Evolutionary conservation across 768 basidiomycete genomes (phyloP).

Genomic region (Pleurotus tuber-regium): DNA sequence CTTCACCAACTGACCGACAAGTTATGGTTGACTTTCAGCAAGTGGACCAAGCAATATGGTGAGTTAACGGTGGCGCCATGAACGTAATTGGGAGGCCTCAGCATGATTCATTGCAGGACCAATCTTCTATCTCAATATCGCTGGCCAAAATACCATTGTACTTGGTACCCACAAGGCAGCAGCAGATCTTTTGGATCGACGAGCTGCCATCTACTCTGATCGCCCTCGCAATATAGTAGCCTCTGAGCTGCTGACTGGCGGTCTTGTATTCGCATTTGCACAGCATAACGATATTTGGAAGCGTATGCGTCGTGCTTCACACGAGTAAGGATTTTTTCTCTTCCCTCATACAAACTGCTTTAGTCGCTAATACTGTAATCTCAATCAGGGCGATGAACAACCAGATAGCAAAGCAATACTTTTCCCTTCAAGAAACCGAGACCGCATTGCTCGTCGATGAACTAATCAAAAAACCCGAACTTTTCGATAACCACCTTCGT

Average conservation of each 20-base stretch:
- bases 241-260: slow-evolving; percentile 21
- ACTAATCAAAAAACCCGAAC: slow-evolving; percentile 1
- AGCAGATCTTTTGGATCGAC: slow-evolving; percentile 19
- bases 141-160: slow-evolving; percentile 17
- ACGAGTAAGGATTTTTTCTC: slow-evolving; percentile 15
- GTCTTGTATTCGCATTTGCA: slow-evolving; percentile 14
- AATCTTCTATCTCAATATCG: slow-evolving; percentile 15
- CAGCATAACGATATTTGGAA: slow-evolving; percentile 17
- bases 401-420: slow-evolving; percentile 13
- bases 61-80: slow-evolving; percentile 4
- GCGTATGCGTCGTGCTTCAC: slow-evolving; percentile 12
- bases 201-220: slow-evolving; percentile 23
- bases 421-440: slow-evolving; percentile 12
- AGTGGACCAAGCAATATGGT: slow-evolving; percentile 22
- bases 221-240: slow-evolving; percentile 24
- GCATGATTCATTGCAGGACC: slow-evolving; percentile 9
- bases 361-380: neutral
- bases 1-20: slow-evolving; percentile 15
- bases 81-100: no score
- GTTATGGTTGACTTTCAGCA: slow-evolving; percentile 15
- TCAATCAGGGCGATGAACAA: slow-evolving; percentile 12
- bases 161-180: slow-evolving; percentile 15
- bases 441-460: slow-evolving; percentile 10
- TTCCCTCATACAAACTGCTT: neutral
- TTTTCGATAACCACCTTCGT: slow-evolving; percentile 12